Percentiles rank a stretch among this genome's conserved stretches.
phyloP scores from a whole-genome alignment of 768 basidiomycete species.

The Naganishia antarctica region DNA sequence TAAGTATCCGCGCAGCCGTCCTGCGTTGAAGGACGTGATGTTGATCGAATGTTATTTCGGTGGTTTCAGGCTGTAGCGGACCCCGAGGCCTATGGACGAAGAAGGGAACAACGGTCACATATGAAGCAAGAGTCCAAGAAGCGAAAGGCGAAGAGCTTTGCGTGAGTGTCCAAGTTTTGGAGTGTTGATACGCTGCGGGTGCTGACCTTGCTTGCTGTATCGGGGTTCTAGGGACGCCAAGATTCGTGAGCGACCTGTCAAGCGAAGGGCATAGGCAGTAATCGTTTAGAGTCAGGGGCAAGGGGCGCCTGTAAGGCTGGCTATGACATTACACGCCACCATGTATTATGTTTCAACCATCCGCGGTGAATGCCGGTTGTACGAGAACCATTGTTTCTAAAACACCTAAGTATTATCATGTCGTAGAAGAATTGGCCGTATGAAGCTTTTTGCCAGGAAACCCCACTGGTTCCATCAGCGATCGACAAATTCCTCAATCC shows the following conservation, averaged over 20 bases:
- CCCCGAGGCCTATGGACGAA: constrained; percentile 69
- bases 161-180: constrained; percentile 11
- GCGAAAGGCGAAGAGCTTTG: constrained; percentile 56
- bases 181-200: neutral
- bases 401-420: too few species aligned
- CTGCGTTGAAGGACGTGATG: too few species aligned
- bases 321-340: too few species aligned
- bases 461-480: too few species aligned
- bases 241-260: constrained; percentile 38
- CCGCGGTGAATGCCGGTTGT: too few species aligned
- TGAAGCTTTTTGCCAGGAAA: too few species aligned
- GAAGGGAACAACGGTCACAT: constrained; percentile 65
- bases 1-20: constrained; percentile 52
- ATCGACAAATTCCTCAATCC: too few species aligned
- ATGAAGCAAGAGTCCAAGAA: constrained; percentile 83
- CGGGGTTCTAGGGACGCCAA: constrained; percentile 31
- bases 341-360: too few species aligned
- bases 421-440: too few species aligned
- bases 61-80: constrained; percentile 57
- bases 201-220: neutral
- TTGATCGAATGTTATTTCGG: neutral
- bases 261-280: constrained; percentile 22
- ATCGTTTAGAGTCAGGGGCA: too few species aligned
- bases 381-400: too few species aligned
- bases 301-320: too few species aligned